These are phyloP conservation scores for Xylaria curta DNA, from an alignment of 495 filamentous ascomycete genomes.

Conservation along the genomic window DNA sequence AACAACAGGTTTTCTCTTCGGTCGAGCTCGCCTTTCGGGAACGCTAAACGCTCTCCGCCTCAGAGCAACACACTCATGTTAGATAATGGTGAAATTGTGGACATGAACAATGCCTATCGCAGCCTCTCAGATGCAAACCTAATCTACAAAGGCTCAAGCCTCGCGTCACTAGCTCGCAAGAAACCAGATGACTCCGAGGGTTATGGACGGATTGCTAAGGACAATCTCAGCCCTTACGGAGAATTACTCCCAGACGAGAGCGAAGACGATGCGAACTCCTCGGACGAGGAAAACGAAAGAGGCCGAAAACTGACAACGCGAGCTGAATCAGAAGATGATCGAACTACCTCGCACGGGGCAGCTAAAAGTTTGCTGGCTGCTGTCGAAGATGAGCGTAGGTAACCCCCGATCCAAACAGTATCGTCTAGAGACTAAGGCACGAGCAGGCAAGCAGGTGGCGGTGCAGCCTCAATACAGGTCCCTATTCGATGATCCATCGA, in stretches of 20 bases:
- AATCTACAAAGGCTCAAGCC: slow-evolving; percentile 58
- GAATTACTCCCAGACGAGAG: slow-evolving; percentile 62
- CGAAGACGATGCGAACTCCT: slow-evolving; percentile 57
- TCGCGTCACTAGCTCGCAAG: slow-evolving; percentile 61
- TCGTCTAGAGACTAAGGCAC: slow-evolving; percentile 28
- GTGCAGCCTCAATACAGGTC: slow-evolving; percentile 54
- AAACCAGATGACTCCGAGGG: slow-evolving; percentile 48
- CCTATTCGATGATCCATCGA: slow-evolving; percentile 67
- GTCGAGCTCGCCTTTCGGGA: slow-evolving; percentile 64
- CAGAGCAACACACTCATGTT: slow-evolving; percentile 48
- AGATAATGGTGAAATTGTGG: slow-evolving; percentile 59
- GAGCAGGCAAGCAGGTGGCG: slow-evolving; percentile 49
- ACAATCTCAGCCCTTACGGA: slow-evolving; percentile 67
- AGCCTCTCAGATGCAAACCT: slow-evolving; percentile 71
- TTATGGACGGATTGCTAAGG: slow-evolving; percentile 72
- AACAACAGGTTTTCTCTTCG: slow-evolving; percentile 58
- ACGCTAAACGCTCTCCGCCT: slow-evolving; percentile 42
- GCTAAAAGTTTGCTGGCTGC: slow-evolving; percentile 67
- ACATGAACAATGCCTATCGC: slow-evolving; percentile 65
- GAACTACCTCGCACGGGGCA: slow-evolving; percentile 40
- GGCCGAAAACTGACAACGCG: slow-evolving; percentile 55
- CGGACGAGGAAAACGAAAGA: slow-evolving; percentile 57
- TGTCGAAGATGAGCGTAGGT: slow-evolving; percentile 81
- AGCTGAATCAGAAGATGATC: slow-evolving; percentile 42
- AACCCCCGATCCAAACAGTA: neutral